Evolutionary conservation across 2,329 filamentous ascomycete species (phyloP), one percentile per base, ranked within the genome.

Genomic region (Aspergillus eucalypticola): DNA sequence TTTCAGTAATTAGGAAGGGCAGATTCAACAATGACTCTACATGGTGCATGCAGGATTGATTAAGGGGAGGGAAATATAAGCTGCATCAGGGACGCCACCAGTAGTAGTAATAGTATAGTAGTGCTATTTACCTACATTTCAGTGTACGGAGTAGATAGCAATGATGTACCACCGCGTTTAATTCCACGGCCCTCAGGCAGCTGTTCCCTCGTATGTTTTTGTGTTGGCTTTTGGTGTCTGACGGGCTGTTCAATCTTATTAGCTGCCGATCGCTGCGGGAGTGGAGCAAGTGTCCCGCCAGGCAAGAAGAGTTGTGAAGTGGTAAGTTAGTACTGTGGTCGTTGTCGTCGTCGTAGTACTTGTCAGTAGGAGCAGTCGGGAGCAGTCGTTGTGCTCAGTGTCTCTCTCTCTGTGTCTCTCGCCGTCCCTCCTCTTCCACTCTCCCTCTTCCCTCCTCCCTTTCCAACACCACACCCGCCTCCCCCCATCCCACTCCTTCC

Each of bases 231-330:
- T 23, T 35, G 35, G 46, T 48, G 27, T 29, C 56, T 62, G 59
- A 60, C 56, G 54, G 61, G 59, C 54, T 66, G 59, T 41, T 35
- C 56, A 69, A 66, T 69, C 64, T 65, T 68, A 64, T 69, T 69
- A 74, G 66, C 69, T 66, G 71, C 70, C 63, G 71, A 74, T 74
- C 72, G 69, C 65, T 59, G 68, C 67, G 67, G 72, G 63, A 35
- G 66, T 68, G 70, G 71, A 72, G 69, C 69, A 62, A 57, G 55
- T 69, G 69, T 73, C 71, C 71, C 71, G 69, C 71, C 69, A 64
- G 66, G 55, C 41, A 58, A 39, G 54, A 57, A 41, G 35, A 15
- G 21, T 41, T 19, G 39, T 42, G 41, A 44, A 44, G 41, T 44
- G 41, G 23, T 19, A 23, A 44, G 15, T 13, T 49, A 27, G 25